Evolutionary conservation across 352 stramenopile species (phyloP).

Genomic region (Albugo candida): DNA sequence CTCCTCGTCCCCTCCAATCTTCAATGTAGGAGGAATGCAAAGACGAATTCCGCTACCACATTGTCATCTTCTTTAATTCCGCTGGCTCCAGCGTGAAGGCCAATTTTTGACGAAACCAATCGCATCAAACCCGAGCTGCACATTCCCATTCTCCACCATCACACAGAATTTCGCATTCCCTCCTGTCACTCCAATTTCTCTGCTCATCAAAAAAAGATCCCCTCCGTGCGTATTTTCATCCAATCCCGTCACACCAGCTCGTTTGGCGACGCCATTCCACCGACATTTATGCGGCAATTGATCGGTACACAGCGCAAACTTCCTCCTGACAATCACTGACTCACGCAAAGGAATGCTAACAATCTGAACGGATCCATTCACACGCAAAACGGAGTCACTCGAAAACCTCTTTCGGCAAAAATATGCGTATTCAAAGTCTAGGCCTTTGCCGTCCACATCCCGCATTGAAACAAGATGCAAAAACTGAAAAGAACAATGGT

Average conservation of each 20-base stretch:
- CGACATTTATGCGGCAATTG: constrained; percentile 96
- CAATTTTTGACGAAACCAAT: constrained; percentile 53
- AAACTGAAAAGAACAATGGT: constrained; percentile 63
- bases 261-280: constrained; percentile 95
- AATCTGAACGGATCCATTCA: constrained; percentile 85
- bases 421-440: constrained; percentile 25
- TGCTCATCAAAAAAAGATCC: constrained; percentile 28
- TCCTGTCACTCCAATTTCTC: not conserved
- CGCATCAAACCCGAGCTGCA: constrained; percentile 64
- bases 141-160: constrained; percentile 80
- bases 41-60: constrained; percentile 75
- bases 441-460: constrained; percentile 21
- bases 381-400: constrained; percentile 29
- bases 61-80: constrained; percentile 92
- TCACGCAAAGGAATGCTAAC: constrained; percentile 78
- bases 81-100: constrained; percentile 84
- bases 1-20: too few relatives aligned
- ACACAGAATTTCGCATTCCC: constrained; percentile 42
- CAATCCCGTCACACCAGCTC: constrained; percentile 46
- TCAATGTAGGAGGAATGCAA: constrained; percentile 34
- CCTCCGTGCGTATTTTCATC: constrained; percentile 68
- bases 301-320: constrained; percentile 27
- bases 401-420: constrained; percentile 48
- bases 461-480: too few relatives aligned
- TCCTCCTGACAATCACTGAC: not conserved